Base-by-base conservation (phyloP, 2,329 filamentous ascomycete species). In the Nemania sp. region DNA sequence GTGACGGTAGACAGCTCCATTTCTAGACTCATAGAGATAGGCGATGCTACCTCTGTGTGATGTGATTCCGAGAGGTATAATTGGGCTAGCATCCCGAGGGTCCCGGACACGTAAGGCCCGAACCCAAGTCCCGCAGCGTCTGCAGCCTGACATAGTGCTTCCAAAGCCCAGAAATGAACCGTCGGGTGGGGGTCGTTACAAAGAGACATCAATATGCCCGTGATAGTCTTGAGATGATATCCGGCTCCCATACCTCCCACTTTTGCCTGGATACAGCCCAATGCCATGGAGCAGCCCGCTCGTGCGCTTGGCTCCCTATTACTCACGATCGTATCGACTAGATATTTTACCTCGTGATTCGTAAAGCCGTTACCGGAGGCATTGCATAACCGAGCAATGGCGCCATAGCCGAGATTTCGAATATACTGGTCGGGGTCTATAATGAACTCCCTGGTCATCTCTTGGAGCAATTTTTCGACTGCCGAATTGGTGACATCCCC, bases 191-290 rank as follows among this genome's bases (percentile, higher is more conserved):
- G 93, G 76, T 99, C 96, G 73, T 94, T 97, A 79, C 94, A 95
- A 10, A 99, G 86, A 7, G 96, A 98, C 92, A 98, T 97, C n/a
- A 99, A 83, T 45, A 99, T 97, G 20, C 95, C 92, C n/a, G 98
- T 87, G 57, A 99, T 98, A 1, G 94, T 98, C 82, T 98, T 98
- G 58, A 99, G 86, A 78, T 99, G 96, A 74, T 96, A 94, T 3
- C 94, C 94, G 62, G 96, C 96, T 61, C 96, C 96, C 94, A 99
- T 98, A 64, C 96, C 95, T 65, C 96, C 97, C 38, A 99, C 92
- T 78, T 97, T 94, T 20, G 93, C 92, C 80, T 99, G 94, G 59
- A 99, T 98, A 64, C 92, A 92, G 8, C 96, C 96, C 32, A 99
- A 83, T 13, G 96, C 94, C 84, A 97, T 93, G 18, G 97, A 96